Evolutionary conservation across 1,284 basidiomycete genomes (phyloP).

Genomic region (Volvariella surrecta): DNA sequence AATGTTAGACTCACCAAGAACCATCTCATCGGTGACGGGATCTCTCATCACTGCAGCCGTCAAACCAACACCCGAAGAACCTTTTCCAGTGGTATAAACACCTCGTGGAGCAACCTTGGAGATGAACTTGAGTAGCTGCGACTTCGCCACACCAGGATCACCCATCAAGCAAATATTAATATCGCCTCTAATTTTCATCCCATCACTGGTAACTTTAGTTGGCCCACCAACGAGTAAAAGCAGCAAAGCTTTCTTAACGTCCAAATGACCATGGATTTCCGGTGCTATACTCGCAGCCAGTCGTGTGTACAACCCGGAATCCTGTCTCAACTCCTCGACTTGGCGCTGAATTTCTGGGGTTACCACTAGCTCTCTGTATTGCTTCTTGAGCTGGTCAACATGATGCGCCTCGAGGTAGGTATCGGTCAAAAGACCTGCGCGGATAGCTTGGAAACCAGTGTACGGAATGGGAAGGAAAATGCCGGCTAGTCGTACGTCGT

Average conservation of each 20-base stretch:
- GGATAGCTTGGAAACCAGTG: slow-evolving; percentile 47
- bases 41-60: slow-evolving; percentile 99
- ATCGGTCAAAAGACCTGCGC: slow-evolving; percentile 93
- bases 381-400: slow-evolving; percentile 94
- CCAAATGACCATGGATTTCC: slow-evolving; percentile 97
- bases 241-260: slow-evolving; percentile 97
- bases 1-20: slow-evolving; percentile 78
- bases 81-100: slow-evolving; percentile 97
- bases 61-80: slow-evolving; percentile 96
- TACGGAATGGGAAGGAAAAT: slow-evolving; percentile 41
- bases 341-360: slow-evolving; percentile 78
- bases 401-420: slow-evolving; percentile 93
- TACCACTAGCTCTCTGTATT: slow-evolving; percentile 91
- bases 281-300: slow-evolving; percentile 89
- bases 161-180: slow-evolving; percentile 99
- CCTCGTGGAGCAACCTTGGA: slow-evolving; percentile 97
- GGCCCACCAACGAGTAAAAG: slow-evolving; percentile 93
- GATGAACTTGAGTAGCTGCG: slow-evolving; percentile 96
- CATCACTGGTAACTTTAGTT: slow-evolving; percentile 91
- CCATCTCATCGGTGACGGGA: slow-evolving; percentile 99
- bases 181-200: slow-evolving; percentile 98
- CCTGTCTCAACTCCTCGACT: slow-evolving; percentile 65
- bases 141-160: slow-evolving; percentile 99
- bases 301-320: slow-evolving; percentile 79
- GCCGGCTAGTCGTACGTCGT: slow-evolving; percentile 84